Evolutionary conservation across 352 stramenopile genomes (phyloP).

Genomic region (Phytophthora syringae): DNA sequence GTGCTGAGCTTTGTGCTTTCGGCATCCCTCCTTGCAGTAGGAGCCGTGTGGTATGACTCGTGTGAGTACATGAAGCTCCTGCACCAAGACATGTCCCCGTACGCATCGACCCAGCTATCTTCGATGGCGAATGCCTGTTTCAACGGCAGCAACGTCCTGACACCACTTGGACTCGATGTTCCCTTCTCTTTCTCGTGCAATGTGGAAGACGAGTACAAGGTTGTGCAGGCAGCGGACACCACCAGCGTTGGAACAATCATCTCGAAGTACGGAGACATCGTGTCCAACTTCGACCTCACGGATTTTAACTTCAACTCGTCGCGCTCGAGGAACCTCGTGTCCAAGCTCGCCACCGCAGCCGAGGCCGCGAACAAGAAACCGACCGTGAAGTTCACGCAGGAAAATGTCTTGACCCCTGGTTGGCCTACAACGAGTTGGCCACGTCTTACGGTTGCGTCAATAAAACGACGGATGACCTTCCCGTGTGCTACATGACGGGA

Average conservation of each 20-base stretch:
- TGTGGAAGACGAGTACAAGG: constrained; percentile 64
- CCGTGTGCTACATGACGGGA: constrained; percentile 74
- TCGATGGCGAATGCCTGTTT: constrained; percentile 77
- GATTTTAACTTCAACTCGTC: constrained; percentile 76
- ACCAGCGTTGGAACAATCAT: constrained; percentile 44
- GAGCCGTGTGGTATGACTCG: constrained; percentile 79
- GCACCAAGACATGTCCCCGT: constrained; percentile 74
- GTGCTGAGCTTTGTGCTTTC: constrained; percentile 83
- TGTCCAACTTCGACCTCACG: constrained; percentile 58
- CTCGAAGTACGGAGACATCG: constrained; percentile 47
- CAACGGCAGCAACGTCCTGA: constrained; percentile 64
- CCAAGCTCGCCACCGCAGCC: constrained; percentile 45
- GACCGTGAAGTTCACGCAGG: constrained; percentile 47
- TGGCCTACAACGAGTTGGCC: constrained; percentile 42
- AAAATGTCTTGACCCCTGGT: constrained; percentile 71
- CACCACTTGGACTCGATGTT: constrained; percentile 58
- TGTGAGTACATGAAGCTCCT: constrained; percentile 88
- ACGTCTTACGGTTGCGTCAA: constrained; percentile 32
- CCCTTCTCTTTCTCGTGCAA: constrained; percentile 68
- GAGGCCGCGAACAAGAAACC: constrained; percentile 20
- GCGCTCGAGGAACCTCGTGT: constrained; percentile 48
- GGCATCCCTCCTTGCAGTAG: constrained; percentile 73
- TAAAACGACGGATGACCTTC: constrained; percentile 43
- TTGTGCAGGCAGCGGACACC: constrained; percentile 53
- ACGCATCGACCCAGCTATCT: constrained; percentile 64